Base-by-base conservation (phyloP, 352 stramenopile species). In the Peronospora farinosa region DNA sequence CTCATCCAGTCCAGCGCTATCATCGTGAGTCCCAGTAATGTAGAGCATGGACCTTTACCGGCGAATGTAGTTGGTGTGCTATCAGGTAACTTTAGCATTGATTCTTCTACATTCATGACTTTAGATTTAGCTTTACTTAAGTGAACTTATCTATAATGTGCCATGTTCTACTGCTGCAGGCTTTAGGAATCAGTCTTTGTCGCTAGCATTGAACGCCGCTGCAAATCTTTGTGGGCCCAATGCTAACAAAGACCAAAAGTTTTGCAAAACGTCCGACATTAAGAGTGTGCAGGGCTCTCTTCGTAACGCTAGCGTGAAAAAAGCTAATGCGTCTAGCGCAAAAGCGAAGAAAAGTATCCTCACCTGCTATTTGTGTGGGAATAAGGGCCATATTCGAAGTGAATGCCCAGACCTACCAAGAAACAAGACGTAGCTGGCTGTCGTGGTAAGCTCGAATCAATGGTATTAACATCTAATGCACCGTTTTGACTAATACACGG, bases 1-100 rank as follows among this genome's bases (percentile, higher is more conserved):
- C 60, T 65, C 33, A 53, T 46, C 17, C 42, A 51, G n/a, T 56
- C 56, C 10, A 50, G 49, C 13, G 42, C 58, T 31, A 63, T 69
- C 16, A 30, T 69, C 27, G 56, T 69, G 33, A 69, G 60, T 39
- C 60, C 56, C 7, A 58, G 30, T 7, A 52, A 49, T 27, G 47
- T 69, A 16, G 55, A 63, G 27, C 60, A 69, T 48, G 60, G 60
- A n/a, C 51, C 51, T n/a, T 37, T 69, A 11, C 60, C 60, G 9
- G 32, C 41, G 17, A 69, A 59, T 58, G 56, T 69, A 25, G 51
- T 69, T 21, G 60, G 60, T 17, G 56, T 69, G 13, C 4, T 69
- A 17, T 63, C 51, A 44, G 55, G 60, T 65, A 51, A 32, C 27
- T 38, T 19, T 37, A 16, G 12, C 0, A 16, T 16, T 8, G 30